Base-by-base conservation (phyloP, 2,329 filamentous ascomycete genomes). In the Penicillium sp. region DNA sequence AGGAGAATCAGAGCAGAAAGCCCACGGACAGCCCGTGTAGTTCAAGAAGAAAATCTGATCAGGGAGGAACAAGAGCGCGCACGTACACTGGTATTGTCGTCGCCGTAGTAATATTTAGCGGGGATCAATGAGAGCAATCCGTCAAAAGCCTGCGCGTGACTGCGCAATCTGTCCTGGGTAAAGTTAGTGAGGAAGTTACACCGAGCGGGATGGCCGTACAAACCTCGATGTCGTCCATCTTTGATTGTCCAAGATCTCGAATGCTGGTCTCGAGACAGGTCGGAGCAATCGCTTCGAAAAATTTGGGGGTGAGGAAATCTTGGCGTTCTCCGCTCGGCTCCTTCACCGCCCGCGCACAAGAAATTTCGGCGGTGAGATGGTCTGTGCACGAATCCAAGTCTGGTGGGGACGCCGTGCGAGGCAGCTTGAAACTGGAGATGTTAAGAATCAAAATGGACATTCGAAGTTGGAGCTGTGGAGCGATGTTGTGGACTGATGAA, bases 41-140 rank as follows among this genome's bases (percentile, higher is more conserved):
- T 48, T 49, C 29, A 47, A 26, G 13, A n/a, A 34, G 41, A 37
- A 36, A 12, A 18, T 32, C 36, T 36, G 35, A 39, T 40, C 36
- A 40, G 18, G 39, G 35, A 24, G 35, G 24, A 46, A 39, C 37
- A 48, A 32, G 39, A 51, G 45, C 28, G 48, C 47, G 47, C 47
- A 83, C 86, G 61, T 84, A 91, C 88, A 70, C 42, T 43, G 33
- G 79, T 89, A 53, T 80, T 86, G 66, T 95, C 89, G 67, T 90
- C 83, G 47, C 85, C 88, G 61, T 94, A 95, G 72, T 95, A 95
- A 61, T 89, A 83, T 71, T 93, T 90, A 52, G 89, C 88, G 36
- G 90, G 89, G 50, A 94, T 95, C 54, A 95, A 76, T 49, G 88
- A 91, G 67, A 95, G 76, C 44, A 95, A 76, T 39, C 88, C 88